These are phyloP conservation scores for Camelina hispida DNA, from an alignment of 345 rosid genomes.

Conservation along the genomic window DNA sequence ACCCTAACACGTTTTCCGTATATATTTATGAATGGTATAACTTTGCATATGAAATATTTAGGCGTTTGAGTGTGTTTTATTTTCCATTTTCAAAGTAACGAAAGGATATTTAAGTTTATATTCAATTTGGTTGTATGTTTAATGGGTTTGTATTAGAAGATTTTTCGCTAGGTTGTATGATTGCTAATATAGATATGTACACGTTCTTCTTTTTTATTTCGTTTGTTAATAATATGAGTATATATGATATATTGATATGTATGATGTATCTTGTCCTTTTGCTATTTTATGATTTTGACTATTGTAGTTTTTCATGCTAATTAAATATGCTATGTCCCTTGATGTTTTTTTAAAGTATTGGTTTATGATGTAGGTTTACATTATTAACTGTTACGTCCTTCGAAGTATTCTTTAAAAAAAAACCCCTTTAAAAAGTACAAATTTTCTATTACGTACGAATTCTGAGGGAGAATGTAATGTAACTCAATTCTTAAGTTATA, in stretches of 20 bases:
- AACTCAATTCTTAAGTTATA: slow-evolving; percentile 16
- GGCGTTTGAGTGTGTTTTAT: neutral
- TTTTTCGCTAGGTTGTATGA: too few relatives aligned
- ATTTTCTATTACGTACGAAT: neutral
- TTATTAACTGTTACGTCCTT: slow-evolving; percentile 13
- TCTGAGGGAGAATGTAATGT: slow-evolving; percentile 26
- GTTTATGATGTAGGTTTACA: neutral
- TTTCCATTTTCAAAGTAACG: neutral
- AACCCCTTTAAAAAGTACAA: neutral
- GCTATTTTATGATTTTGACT: neutral
- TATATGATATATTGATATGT: neutral
- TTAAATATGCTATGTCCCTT: neutral
- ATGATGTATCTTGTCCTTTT: neutral
- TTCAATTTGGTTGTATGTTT: too few relatives aligned
- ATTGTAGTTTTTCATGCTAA: neutral
- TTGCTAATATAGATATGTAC: too few relatives aligned
- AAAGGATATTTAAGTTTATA: too few relatives aligned
- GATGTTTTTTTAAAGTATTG: neutral
- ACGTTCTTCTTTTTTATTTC: too few relatives aligned
- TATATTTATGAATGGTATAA: neutral
- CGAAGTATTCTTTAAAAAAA: neutral
- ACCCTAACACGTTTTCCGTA: neutral
- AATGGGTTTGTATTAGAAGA: too few relatives aligned
- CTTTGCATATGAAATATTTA: neutral
- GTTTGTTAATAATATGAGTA: too few relatives aligned